These are phyloP conservation scores for Mycosphaerella sp. DNA, from an alignment of 2,329 filamentous ascomycete genomes.

Conservation along the genomic window DNA sequence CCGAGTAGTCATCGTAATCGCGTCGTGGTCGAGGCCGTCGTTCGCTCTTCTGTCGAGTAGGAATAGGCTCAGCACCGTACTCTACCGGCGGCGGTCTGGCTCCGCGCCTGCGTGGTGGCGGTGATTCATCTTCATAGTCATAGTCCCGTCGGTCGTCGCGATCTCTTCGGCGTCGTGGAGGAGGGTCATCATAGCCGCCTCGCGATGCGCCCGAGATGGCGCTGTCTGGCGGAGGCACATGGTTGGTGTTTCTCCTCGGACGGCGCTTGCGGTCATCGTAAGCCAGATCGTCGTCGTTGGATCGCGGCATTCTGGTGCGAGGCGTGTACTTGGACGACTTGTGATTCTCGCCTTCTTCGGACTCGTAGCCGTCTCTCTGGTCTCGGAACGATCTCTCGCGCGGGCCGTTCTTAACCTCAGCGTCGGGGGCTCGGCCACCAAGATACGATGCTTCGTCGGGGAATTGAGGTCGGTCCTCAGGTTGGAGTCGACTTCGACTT, in stretches of 20 bases:
- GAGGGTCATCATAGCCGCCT: conserved; percentile 19
- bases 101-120: conserved; percentile 25
- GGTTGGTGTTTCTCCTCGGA: conserved; percentile 7
- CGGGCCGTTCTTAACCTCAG: conserved; percentile 32
- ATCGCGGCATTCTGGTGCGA: conserved; percentile 8
- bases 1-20: conserved; percentile 24
- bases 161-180: conserved; percentile 15
- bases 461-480: conserved; percentile 30
- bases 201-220: conserved; percentile 12
- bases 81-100: conserved; percentile 24
- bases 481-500: conserved; percentile 28
- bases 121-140: conserved; percentile 25
- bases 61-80: conserved; percentile 29
- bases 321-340: conserved; percentile 19
- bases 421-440: conserved; percentile 29
- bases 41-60: conserved; percentile 25
- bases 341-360: conserved; percentile 34
- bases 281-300: conserved; percentile 6
- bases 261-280: conserved; percentile 8
- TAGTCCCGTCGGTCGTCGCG: conserved; percentile 21
- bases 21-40: conserved; percentile 21
- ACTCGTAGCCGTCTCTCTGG: conserved; percentile 35
- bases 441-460: conserved; percentile 33
- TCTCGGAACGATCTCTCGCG: conserved; percentile 32
- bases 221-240: conserved; percentile 19